Base-by-base conservation (phyloP, 2,329 filamentous ascomycete species). In the Epichloe baconii region DNA sequence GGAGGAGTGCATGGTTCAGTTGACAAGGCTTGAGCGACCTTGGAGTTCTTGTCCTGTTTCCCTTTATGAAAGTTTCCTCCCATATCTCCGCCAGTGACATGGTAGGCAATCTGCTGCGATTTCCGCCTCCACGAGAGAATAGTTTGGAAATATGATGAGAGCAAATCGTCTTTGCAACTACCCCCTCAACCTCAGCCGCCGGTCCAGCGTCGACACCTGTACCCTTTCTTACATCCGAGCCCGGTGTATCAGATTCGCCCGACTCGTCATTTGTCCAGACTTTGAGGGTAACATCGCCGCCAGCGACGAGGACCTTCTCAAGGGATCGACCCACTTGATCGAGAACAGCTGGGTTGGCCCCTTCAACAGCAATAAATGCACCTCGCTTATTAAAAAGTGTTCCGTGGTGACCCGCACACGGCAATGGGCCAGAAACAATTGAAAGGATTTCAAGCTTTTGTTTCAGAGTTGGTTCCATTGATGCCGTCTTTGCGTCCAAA, bases 281-380 rank as follows among this genome's bases (percentile, higher is more conserved):
- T 51, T 67, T 68, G 12, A 79, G 57, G 50, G 65, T 42, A 53
- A 68, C 55, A 48, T 76, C 71, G 14, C 65, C 65, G 12, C 68
- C 69, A 5, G 64, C 64, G 2, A 61, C 57, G 43, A 95, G 71
- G 58, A 82, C 83, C 36, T 75, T 72, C 50, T 85, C 76, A 19
- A 95, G 78, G 17, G 78, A 76, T 3, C 74, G 69, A 3, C 87
- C 82, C 4, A 86, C 78, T 10, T 77, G 73, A 2, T 70, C 65
- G 10, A 78, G 62, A 21, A 78, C 58, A n/a, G 61, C 60, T 6
- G 64, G 56, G 52, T 83, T 78, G 17, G 84, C 75, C 1, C 90
- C 90, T 66, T 97, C 91, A 31, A 97, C 71, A 0, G 87, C 85
- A 55, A 97, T 83, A 38, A 96, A 78, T 0, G 86, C 79, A 0